Evolutionary conservation across 78 protist species (phyloP), one percentile per base, ranked within the genome.

Genomic region (Isochrysis galbana): DNA sequence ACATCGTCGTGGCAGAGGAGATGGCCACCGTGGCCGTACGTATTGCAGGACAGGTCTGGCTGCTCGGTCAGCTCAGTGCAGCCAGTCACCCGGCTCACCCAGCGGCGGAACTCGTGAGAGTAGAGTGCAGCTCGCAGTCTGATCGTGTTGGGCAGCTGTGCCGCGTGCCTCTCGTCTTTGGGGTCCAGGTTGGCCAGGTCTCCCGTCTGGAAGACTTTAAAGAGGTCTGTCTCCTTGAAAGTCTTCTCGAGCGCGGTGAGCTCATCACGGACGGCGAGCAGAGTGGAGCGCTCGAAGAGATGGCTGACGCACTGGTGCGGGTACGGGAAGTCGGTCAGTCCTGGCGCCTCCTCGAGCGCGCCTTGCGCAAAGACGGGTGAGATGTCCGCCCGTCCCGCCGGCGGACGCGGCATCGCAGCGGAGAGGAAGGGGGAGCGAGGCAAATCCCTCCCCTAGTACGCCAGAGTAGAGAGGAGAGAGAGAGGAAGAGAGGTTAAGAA

Each of bases 1-100:
- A 91, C 94, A 69, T 94, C 96, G 29, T 94, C 96, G 87, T 94
- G 96, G 78, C 93, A 89, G 45, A 94, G 83, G 29, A 94, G 77
- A 70, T 94, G 96, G 32, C 90, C n/a, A 21, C 96, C 94, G 11
- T 2, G 3, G 23, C 41, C 21, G 93, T 94, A 93, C 38, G 45
- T 29, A 39, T 91, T 84, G 61, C 74, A 41, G 22, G 95, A 92
- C 14, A 67, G 41, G 90, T 94, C 96, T 1, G 67, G 11, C 70
- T 89, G 25, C 42, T 25, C 86, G 25, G 93, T n/a, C 22, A 94
- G 93, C 87, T 54, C 86, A 17, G 69, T 32, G 51, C 89, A 51
- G 67, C 93, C 93, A 29, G 93, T 91, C 55, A 92, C 87, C 0
- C 26, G 54, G 19, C 44, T 47, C 80, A 94, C 91, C 36, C 91